phyloP scores from a whole-genome alignment of 2,329 filamentous ascomycete species.

The Ilyonectria destructans region DNA sequence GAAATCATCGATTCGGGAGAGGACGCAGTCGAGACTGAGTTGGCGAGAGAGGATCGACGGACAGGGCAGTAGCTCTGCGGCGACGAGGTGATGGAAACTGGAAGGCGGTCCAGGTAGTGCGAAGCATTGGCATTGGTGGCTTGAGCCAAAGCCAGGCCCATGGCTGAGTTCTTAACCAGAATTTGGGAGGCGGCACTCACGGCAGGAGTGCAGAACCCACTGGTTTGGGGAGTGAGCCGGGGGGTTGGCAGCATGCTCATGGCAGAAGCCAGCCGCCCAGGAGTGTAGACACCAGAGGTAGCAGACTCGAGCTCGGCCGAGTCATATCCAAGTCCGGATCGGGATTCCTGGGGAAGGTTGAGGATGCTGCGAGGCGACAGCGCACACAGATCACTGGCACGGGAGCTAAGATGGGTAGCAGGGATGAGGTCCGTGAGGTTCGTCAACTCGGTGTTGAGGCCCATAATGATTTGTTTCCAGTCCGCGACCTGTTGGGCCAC shows the following conservation, averaged over 20 bases:
- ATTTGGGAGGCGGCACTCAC: slow-evolving; percentile 69
- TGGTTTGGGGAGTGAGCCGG: slow-evolving; percentile 70
- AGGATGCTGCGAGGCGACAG: slow-evolving; percentile 62
- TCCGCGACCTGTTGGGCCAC: slow-evolving; percentile 66
- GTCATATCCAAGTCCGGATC: slow-evolving; percentile 54
- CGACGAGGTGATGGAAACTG: slow-evolving; percentile 64
- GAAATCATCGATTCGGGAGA: slow-evolving; percentile 80
- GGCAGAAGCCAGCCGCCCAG: slow-evolving; percentile 66
- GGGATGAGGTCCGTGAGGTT: slow-evolving; percentile 71
- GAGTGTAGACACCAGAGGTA: slow-evolving; percentile 61
- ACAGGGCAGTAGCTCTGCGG: slow-evolving; percentile 65
- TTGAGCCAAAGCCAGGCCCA: slow-evolving; percentile 74
- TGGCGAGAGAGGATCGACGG: slow-evolving; percentile 76
- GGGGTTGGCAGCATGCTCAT: slow-evolving; percentile 73
- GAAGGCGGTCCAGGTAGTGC: slow-evolving; percentile 70
- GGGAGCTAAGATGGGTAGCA: slow-evolving; percentile 48
- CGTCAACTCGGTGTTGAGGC: slow-evolving; percentile 71
- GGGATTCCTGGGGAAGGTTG: slow-evolving; percentile 59
- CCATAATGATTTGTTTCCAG: slow-evolving; percentile 73
- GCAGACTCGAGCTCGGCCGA: slow-evolving; percentile 60
- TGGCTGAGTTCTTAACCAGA: slow-evolving; percentile 68
- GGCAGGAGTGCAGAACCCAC: slow-evolving; percentile 73
- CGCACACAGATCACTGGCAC: slow-evolving; percentile 55
- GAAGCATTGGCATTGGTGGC: slow-evolving; percentile 62
- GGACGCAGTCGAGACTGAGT: slow-evolving; percentile 74